phyloP scores from a whole-genome alignment of 768 basidiomycete species.

The Lyophyllum atratum region DNA sequence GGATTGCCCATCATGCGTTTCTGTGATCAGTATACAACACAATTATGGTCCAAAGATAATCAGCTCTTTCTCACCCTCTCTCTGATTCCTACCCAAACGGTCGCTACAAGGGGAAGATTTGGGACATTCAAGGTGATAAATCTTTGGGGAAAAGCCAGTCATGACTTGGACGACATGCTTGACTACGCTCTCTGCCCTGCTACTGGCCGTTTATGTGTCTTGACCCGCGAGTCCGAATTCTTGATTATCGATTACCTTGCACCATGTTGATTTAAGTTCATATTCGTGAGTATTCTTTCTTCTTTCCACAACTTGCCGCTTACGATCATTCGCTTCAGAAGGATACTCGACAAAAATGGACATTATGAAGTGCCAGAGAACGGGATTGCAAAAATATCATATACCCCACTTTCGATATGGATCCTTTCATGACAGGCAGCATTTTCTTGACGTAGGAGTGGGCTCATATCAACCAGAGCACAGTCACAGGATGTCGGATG shows the following conservation, averaged over 20 bases:
- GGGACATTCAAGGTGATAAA: background rate
- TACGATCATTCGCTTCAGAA: background rate
- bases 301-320: background rate
- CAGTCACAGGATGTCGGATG: too few species aligned
- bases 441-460: too few species aligned
- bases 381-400: too few species aligned
- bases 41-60: background rate
- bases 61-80: background rate
- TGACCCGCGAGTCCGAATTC: background rate
- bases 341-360: background rate
- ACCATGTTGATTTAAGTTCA: background rate
- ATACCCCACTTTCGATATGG: too few species aligned
- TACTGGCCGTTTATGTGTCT: conserved; percentile 3
- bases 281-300: background rate
- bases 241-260: conserved; percentile 1
- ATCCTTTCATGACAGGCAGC: too few species aligned
- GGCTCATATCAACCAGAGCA: too few species aligned
- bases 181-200: background rate
- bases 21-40: background rate
- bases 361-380: too few species aligned
- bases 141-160: background rate
- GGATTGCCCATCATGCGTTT: background rate
- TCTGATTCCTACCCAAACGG: background rate
- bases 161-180: background rate
- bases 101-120: background rate